Evolutionary conservation across 305 asterid species (phyloP).

Genomic region (Rubia balearica): DNA sequence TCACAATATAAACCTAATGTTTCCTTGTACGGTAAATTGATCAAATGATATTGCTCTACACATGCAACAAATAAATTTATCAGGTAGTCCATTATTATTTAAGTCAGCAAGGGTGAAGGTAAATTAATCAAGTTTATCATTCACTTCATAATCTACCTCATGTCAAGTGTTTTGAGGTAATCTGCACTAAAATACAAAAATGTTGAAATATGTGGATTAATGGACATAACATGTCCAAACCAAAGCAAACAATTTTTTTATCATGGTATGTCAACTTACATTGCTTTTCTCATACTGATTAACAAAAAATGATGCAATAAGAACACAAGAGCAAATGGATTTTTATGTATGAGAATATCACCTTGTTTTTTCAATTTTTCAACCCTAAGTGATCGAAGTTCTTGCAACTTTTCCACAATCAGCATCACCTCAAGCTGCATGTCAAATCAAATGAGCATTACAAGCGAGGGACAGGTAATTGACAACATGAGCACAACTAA

Average conservation of each 20-base stretch:
- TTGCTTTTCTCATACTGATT: not conserved
- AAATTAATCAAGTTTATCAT: not conserved
- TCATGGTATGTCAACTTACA: not conserved
- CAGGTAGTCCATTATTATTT: no score
- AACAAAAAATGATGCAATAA: not conserved
- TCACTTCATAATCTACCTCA: slow-evolving; percentile 1
- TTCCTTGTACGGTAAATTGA: not conserved
- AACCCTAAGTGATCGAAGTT: slow-evolving; percentile 76
- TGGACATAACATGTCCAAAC: not conserved
- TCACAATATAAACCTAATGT: not conserved
- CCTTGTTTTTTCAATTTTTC: slow-evolving; percentile 95
- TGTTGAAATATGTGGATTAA: not conserved
- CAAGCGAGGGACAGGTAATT: not conserved
- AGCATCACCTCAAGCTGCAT: slow-evolving; percentile 88
- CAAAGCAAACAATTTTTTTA: not conserved
- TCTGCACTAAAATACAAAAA: not conserved
- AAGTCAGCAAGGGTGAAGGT: slow-evolving; percentile 1
- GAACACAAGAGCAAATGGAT: not conserved
- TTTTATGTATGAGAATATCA: slow-evolving; percentile 13
- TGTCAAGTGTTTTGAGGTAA: not conserved
- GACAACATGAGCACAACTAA: slow-evolving; percentile 8
- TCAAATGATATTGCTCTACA: not conserved
- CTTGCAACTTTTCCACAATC: slow-evolving; percentile 92
- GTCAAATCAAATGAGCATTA: slow-evolving; percentile 14
- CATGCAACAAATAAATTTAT: not conserved